These are phyloP conservation scores for Leccinum incarnatum DNA, from an alignment of 768 basidiomycete species.

Conservation along the genomic window DNA sequence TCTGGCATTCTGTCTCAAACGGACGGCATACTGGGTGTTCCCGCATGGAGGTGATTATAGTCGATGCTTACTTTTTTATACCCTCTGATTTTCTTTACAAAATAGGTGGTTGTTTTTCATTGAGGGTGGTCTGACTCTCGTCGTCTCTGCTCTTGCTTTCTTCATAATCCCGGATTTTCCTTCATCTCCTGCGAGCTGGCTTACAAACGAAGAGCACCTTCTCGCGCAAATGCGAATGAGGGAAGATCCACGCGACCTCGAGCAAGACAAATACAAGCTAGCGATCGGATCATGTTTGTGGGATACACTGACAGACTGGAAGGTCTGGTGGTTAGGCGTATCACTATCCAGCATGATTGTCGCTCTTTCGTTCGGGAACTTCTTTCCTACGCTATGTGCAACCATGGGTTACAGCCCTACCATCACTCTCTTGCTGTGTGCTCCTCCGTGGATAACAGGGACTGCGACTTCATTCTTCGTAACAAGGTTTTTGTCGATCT, in stretches of 20 bases:
- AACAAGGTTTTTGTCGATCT: conserved; percentile 38
- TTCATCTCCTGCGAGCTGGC: conserved; percentile 53
- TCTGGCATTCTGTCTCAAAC: conserved; percentile 71
- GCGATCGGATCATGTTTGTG: conserved; percentile 43
- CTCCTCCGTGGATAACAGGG: conserved; percentile 69
- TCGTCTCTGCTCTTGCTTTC: conserved; percentile 47
- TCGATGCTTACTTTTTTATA: background rate
- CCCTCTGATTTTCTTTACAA: background rate
- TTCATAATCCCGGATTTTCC: conserved; percentile 77
- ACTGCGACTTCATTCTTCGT: conserved; percentile 54
- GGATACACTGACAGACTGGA: conserved; percentile 68
- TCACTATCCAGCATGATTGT: conserved; percentile 52
- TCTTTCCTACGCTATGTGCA: conserved; percentile 71
- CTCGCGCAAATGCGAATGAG: conserved; percentile 57
- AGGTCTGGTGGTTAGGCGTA: conserved; percentile 76
- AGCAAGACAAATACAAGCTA: conserved; percentile 42
- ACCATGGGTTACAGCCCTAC: conserved; percentile 67
- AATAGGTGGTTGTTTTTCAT: conserved; percentile 68
- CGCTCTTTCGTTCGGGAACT: conserved; percentile 71
- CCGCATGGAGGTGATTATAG: conserved; percentile 67
- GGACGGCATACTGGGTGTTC: conserved; percentile 61
- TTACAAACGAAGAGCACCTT: conserved; percentile 52
- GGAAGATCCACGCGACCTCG: conserved; percentile 57
- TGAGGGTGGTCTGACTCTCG: conserved; percentile 57
- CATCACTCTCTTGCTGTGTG: conserved; percentile 67